A percentile compares a stretch with the other conserved stretches of the same genome.
Conservation (phyloP, 139 green algal genomes). For the Desmodesmus armatus region DNA sequence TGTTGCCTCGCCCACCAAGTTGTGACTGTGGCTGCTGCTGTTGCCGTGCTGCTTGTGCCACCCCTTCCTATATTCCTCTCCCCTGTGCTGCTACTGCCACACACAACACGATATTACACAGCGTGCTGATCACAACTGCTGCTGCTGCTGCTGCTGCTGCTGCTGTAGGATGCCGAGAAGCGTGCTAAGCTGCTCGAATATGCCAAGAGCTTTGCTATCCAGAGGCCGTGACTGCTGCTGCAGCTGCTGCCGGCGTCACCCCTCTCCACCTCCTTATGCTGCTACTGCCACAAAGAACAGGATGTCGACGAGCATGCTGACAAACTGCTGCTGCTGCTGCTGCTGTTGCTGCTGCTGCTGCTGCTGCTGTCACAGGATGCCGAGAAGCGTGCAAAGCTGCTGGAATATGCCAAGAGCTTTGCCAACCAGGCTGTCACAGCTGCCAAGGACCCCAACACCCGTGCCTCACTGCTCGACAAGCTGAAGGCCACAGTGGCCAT, state of each 20-base stretch:
- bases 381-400: constrained; percentile 35
- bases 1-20: too few species aligned
- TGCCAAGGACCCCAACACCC: constrained; percentile 17
- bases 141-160: constrained; percentile 25
- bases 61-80: too few species aligned
- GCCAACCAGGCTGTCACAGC: constrained; percentile 15
- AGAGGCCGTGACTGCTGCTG: too few species aligned
- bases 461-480: constrained; percentile 17
- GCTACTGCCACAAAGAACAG: too few species aligned
- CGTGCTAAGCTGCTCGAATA: constrained; percentile 36
- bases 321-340: not conserved
- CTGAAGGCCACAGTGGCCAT: not conserved
- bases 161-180: constrained; percentile 32
- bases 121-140: not conserved
- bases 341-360: constrained; percentile 14
- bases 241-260: too few species aligned
- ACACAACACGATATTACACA: not conserved
- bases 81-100: too few species aligned
- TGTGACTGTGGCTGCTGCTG: too few species aligned
- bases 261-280: too few species aligned
- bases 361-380: constrained; percentile 27
- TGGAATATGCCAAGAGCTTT: constrained; percentile 30
- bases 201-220: constrained; percentile 9
- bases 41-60: too few species aligned
- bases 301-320: not conserved